Evolutionary conservation across 164 flowering plant genomes (phyloP).

Genomic region (Vitis cinerea): DNA sequence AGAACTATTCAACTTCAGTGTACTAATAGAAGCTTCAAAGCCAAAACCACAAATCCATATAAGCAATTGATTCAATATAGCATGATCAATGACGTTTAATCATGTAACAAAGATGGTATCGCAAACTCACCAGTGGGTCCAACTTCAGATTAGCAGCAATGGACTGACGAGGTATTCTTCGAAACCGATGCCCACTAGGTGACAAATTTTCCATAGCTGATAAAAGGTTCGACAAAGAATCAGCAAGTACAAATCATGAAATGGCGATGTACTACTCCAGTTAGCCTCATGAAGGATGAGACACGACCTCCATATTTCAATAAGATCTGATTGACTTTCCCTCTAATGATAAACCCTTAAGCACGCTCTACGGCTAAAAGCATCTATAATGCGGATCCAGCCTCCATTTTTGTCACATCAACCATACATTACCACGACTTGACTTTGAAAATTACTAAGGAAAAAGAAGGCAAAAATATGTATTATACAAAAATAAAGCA

Average conservation of each 20-base stretch:
- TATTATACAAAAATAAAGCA: no score
- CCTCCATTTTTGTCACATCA: no score
- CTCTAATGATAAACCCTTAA: no score
- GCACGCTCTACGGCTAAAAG: no score
- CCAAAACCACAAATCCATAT: neutral
- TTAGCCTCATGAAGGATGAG: neutral
- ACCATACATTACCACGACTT: no score
- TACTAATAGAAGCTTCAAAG: neutral
- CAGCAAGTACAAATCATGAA: neutral
- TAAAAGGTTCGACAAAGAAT: conserved; percentile 7
- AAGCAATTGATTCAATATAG: neutral
- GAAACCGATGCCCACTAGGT: conserved; percentile 57
- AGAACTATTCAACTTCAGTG: neutral
- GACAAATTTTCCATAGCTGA: conserved; percentile 56
- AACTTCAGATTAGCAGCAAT: conserved; percentile 48
- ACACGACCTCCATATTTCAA: neutral
- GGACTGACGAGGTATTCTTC: conserved; percentile 60
- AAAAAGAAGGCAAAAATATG: no score
- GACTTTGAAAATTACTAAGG: no score
- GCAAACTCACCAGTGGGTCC: conserved; percentile 66
- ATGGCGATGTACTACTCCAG: neutral
- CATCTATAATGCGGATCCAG: no score
- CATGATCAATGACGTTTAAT: neutral
- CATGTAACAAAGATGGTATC: neutral
- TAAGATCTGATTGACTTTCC: neutral